Evolutionary conservation across 306 rosid genomes (phyloP).

Genomic region (Vachellia pachyceras): DNA sequence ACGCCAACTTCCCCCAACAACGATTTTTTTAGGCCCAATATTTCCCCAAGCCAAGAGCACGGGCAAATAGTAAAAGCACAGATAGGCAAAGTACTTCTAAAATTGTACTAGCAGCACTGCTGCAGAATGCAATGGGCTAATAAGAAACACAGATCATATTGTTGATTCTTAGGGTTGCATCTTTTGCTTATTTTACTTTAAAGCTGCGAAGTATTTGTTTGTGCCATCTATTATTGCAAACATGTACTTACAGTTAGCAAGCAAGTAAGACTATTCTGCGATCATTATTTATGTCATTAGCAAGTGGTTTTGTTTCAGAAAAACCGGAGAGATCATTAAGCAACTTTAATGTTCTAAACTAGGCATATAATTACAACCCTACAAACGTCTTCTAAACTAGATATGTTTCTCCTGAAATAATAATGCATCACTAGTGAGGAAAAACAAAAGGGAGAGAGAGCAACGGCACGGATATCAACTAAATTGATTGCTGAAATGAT

Average conservation of each 20-base stretch:
- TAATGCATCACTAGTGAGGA: not conserved
- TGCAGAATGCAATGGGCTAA: not conserved
- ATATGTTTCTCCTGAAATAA: slow-evolving; percentile 1
- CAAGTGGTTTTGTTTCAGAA: slow-evolving; percentile 16
- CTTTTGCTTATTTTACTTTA: slow-evolving; percentile 22
- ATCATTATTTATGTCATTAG: slow-evolving; percentile 22
- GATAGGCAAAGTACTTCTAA: slow-evolving; percentile 2
- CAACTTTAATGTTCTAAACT: slow-evolving; percentile 1
- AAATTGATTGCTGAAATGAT: slow-evolving; percentile 34
- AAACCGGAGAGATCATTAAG: slow-evolving; percentile 2
- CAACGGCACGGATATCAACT: slow-evolving; percentile 37
- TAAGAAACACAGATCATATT: slow-evolving; percentile 6
- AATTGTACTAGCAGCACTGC: slow-evolving; percentile 4
- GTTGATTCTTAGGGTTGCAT: slow-evolving; percentile 42
- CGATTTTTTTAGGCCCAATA: not conserved
- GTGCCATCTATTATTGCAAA: slow-evolving; percentile 39
- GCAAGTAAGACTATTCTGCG: slow-evolving; percentile 33
- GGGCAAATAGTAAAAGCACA: slow-evolving; percentile 45
- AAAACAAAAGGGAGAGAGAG: too few species aligned
- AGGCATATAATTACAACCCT: not conserved
- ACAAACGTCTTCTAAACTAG: not conserved
- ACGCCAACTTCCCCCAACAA: slow-evolving; percentile 32
- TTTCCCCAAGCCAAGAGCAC: slow-evolving; percentile 40
- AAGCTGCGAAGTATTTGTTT: slow-evolving; percentile 32
- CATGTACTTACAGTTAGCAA: slow-evolving; percentile 13